Evolutionary conservation across 257 asterid genomes (phyloP), one percentile per base, ranked within the genome.

Genomic region (Ilex asprella): DNA sequence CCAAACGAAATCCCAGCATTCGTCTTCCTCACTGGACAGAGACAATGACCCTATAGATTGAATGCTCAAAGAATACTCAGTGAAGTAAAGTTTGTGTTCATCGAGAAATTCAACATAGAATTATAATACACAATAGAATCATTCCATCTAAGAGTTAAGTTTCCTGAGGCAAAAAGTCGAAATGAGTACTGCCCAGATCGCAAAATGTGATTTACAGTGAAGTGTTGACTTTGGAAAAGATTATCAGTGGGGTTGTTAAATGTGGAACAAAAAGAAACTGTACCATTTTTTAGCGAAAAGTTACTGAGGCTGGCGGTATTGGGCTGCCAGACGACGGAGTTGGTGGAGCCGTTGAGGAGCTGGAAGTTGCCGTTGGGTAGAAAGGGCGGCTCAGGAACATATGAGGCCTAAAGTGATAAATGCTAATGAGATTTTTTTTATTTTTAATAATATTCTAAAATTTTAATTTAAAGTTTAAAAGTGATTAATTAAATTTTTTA

Each of bases 221-320:
- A 57, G 16, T 61, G 69, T 70, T 91, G 98, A 2, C 68, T 49
- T 31, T 96, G 91, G 0, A 91, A 85, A 39, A 88, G 71, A 13
- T 87, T 70, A 55, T 87, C 91, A 2, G 95, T 81, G 2, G 98
- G 98, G 66, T 76, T 66, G 67, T 80, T 84, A 61, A 91, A 91
- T 14, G 85, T 74, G 13, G 98, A 71, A 96, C 98, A 91, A 15
- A 86, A 61, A 27, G 72, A 65, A 60, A 75, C 84, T 61, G 85
- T 67, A 49, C 77, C 76, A 47, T 86, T 91, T 30, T 46, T 79
- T n/a, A 91, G 89, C 2, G 75, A 68, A 30, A 91, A 59, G n/a
- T 74, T 89, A 55, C 86, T 88, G 14, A 16, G 70, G 27, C 80
- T 74, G 6, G 86, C 69, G 14, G 97, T 86, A 58, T 65, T 72